phyloP scores from a whole-genome alignment of 1,139 yeast genomes.

The Candida dubliniensis region DNA sequence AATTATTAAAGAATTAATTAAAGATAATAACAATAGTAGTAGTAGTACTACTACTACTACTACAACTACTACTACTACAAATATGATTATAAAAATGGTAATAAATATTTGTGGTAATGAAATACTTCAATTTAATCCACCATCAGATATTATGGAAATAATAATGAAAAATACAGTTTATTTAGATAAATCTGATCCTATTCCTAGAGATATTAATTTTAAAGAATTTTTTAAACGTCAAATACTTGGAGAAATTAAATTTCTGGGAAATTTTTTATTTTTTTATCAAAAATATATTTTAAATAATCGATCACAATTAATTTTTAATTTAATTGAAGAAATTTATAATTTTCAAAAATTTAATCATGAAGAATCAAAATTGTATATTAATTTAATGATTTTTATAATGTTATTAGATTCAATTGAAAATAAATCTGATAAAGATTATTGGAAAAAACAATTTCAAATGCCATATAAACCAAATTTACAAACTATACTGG shows the following conservation, averaged over 20 bases:
- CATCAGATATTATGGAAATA: slow-evolving; percentile 4
- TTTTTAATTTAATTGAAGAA: slow-evolving; percentile 19
- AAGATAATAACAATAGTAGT: slow-evolving; percentile 1
- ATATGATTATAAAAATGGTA: slow-evolving; percentile 26
- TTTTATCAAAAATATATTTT: slow-evolving; percentile 11
- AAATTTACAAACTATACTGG: neutral
- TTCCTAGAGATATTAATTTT: slow-evolving; percentile 9
- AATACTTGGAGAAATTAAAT: slow-evolving; percentile 2
- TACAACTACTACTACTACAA: too few species aligned
- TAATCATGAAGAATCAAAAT: slow-evolving; percentile 29
- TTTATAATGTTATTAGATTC: slow-evolving; percentile 23
- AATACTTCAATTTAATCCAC: slow-evolving; percentile 7
- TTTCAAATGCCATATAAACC: slow-evolving; percentile 6
- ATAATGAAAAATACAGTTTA: slow-evolving; percentile 6
- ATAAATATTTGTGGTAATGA: slow-evolving; percentile 21
- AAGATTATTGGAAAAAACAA: slow-evolving; percentile 25
- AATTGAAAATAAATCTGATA: slow-evolving; percentile 20
- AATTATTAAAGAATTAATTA: slow-evolving; percentile 20
- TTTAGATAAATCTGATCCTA: neutral
- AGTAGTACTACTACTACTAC: too few species aligned
- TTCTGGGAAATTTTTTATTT: slow-evolving; percentile 5
- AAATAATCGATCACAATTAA: slow-evolving; percentile 13
- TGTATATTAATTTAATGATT: slow-evolving; percentile 28
- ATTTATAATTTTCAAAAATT: slow-evolving; percentile 21
- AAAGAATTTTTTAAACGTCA: slow-evolving; percentile 9